Evolutionary conservation across 2,329 filamentous ascomycete species (phyloP).

Genomic region (Penicillium hordei): DNA sequence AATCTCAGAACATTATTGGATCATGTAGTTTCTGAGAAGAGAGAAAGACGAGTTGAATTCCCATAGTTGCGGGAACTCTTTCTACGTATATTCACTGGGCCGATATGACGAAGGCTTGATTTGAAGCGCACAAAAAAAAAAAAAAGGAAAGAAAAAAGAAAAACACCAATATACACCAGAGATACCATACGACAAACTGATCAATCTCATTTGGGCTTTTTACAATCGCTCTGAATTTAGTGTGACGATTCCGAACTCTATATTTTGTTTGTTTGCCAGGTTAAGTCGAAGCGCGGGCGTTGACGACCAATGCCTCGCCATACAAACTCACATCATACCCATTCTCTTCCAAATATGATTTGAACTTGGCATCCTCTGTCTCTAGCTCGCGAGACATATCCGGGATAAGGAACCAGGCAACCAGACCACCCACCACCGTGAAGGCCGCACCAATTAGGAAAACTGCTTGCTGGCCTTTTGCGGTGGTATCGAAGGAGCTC

Average conservation of each 20-base stretch:
- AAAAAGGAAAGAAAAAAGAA: too few relatives aligned
- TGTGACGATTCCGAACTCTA: neutral
- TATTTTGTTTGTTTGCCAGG: neutral
- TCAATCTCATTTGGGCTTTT: neutral
- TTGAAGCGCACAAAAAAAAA: too few relatives aligned
- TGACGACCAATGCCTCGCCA: constrained; percentile 12
- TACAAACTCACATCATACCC: constrained; percentile 38
- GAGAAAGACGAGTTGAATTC: neutral
- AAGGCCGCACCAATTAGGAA: constrained; percentile 55
- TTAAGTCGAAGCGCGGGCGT: neutral
- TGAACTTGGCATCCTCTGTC: constrained; percentile 48
- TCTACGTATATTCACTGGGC: too few relatives aligned
- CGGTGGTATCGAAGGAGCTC: constrained; percentile 42
- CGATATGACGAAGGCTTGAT: too few relatives aligned
- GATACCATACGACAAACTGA: neutral
- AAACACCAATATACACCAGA: too few relatives aligned
- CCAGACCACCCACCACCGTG: constrained; percentile 47
- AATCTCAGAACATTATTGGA: neutral
- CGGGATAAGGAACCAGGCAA: constrained; percentile 50
- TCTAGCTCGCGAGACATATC: constrained; percentile 46
- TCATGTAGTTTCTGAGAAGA: neutral
- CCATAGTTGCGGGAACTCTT: neutral
- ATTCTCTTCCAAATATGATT: constrained; percentile 45
- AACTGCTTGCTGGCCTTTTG: constrained; percentile 50
- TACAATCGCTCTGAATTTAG: neutral